Evolutionary conservation across 83 land plant genomes (phyloP).

Genomic region (Picea abies): DNA sequence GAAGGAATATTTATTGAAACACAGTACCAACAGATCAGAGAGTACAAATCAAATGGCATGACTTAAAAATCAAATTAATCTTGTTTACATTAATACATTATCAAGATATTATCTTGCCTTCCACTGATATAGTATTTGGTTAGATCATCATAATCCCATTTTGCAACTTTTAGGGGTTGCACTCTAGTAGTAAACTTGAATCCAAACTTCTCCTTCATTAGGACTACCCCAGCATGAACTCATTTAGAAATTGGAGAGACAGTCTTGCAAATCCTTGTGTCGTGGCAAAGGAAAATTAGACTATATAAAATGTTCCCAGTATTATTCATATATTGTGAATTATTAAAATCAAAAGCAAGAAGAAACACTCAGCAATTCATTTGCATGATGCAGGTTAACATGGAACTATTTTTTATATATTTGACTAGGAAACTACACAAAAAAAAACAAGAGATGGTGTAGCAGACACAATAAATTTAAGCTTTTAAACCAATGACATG

Average conservation of each 20-base stretch:
- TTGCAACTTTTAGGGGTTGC: constrained; percentile 84
- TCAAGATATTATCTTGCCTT: constrained; percentile 39
- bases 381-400: neutral
- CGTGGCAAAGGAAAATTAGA: neutral
- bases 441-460: neutral
- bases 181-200: constrained; percentile 89
- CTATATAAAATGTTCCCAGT: neutral
- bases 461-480: neutral
- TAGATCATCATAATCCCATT: constrained; percentile 81
- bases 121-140: constrained; percentile 88
- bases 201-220: constrained; percentile 11
- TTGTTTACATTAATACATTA: neutral
- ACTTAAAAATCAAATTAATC: neutral
- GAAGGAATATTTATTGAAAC: constrained; percentile 76
- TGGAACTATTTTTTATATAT: neutral
- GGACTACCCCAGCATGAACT: constrained; percentile 74
- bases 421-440: neutral
- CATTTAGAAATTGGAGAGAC: constrained; percentile 74
- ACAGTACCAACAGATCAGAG: neutral
- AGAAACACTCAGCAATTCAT: neutral
- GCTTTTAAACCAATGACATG: neutral
- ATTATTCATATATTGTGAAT: neutral
- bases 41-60: neutral
- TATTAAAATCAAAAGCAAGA: neutral
- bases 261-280: constrained; percentile 89